These are phyloP conservation scores for Aspergillus glaucus DNA, from an alignment of 2,329 filamentous ascomycete species.

Conservation along the genomic window DNA sequence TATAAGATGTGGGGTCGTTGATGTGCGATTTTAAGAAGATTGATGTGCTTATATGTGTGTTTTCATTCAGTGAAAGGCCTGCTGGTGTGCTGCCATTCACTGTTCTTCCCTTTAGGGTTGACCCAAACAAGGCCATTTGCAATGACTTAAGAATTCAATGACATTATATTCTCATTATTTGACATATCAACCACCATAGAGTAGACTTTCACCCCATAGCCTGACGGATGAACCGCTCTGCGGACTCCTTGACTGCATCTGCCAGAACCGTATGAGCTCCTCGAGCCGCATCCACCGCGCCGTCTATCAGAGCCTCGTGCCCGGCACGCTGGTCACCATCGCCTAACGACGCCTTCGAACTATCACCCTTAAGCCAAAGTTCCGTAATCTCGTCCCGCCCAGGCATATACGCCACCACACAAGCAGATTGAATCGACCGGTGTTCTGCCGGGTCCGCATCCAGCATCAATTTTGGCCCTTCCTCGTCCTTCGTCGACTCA, in stretches of 20 bases:
- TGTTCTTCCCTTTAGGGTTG: background rate
- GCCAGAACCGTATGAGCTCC: slow-evolving; percentile 55
- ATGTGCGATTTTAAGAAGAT: too few species aligned
- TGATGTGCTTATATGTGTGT: too few species aligned
- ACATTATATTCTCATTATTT: slow-evolving; percentile 23
- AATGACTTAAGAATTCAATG: background rate
- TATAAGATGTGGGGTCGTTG: background rate
- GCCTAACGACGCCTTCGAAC: slow-evolving; percentile 27
- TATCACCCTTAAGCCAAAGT: slow-evolving; percentile 81
- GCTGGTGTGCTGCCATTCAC: slow-evolving; percentile 19
- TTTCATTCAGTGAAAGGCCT: background rate
- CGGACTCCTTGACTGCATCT: slow-evolving; percentile 56
- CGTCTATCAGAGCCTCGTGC: slow-evolving; percentile 53
- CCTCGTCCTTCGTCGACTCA: slow-evolving; percentile 14
- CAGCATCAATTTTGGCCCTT: slow-evolving; percentile 47
- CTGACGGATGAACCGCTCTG: slow-evolving; percentile 33
- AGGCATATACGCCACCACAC: slow-evolving; percentile 84
- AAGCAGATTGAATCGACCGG: slow-evolving; percentile 68
- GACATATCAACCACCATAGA: slow-evolving; percentile 9
- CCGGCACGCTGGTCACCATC: slow-evolving; percentile 31
- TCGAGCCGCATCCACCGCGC: slow-evolving; percentile 57
- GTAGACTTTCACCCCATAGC: slow-evolving; percentile 3
- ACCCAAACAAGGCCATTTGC: background rate
- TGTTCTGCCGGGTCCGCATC: slow-evolving; percentile 83
- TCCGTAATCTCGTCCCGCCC: slow-evolving; percentile 86